These are phyloP conservation scores for Candida pini DNA, from an alignment of 805 yeast species.

Conservation along the genomic window DNA sequence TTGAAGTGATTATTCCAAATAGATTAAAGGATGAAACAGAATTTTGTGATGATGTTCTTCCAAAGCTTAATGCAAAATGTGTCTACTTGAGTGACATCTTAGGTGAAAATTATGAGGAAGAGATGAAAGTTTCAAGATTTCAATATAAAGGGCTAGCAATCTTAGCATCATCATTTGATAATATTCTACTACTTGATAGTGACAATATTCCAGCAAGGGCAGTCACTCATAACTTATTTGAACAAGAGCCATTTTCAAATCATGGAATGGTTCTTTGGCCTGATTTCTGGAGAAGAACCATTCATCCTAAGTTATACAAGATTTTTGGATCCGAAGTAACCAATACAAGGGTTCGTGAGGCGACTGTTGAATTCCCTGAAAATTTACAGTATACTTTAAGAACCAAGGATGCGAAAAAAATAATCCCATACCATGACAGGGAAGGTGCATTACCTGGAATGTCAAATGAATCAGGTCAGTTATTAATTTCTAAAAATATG, in stretches of 20 bases:
- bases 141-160: conserved; percentile 35
- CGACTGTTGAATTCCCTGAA: conserved; percentile 20
- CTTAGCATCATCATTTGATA: conserved; percentile 43
- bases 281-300: conserved; percentile 62
- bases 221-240: conserved; percentile 45
- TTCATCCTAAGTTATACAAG: conserved; percentile 52
- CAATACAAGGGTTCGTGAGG: conserved; percentile 31
- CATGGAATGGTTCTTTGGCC: conserved; percentile 57
- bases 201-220: conserved; percentile 47
- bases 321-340: conserved; percentile 41
- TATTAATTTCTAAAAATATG: conserved; percentile 48
- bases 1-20: conserved; percentile 36
- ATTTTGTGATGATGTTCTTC: conserved; percentile 35
- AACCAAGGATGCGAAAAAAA: conserved; percentile 12
- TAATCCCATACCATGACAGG: conserved; percentile 52
- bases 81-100: conserved; percentile 33
- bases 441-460: conserved; percentile 57
- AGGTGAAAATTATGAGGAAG: conserved; percentile 24
- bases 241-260: conserved; percentile 36
- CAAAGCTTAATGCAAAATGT: conserved; percentile 36
- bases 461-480: conserved; percentile 61
- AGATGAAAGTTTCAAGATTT: conserved; percentile 25
- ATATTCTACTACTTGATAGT: conserved; percentile 38
- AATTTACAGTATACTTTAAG: conserved; percentile 13
- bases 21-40: conserved; percentile 32